A percentile compares a stretch with the other conserved stretches of the same genome.
Conservation (phyloP, 208 protist genomes). For the Wallacemonas rigidus region DNA sequence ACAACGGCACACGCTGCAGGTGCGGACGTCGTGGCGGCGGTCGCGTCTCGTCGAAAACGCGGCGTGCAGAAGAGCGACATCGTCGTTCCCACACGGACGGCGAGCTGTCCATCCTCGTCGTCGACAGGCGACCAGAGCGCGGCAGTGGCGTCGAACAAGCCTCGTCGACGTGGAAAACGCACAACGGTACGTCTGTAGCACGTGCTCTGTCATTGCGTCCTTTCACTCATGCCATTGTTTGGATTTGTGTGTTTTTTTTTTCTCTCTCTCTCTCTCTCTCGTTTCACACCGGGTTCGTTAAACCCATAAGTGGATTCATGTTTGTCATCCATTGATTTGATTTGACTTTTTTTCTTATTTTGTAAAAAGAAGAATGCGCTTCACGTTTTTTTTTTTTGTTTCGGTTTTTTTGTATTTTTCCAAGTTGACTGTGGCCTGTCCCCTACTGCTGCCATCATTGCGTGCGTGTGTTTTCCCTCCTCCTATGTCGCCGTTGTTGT, state of each 20-base stretch:
- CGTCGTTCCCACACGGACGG: too few species aligned
- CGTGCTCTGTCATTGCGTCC: background rate
- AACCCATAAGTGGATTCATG: slow-evolving; percentile 18
- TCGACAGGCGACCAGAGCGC: too few species aligned
- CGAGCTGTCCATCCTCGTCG: too few species aligned
- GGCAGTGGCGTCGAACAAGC: background rate
- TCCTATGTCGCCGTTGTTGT: background rate
- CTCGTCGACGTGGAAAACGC: slow-evolving; percentile 6
- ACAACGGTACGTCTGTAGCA: slow-evolving; percentile 3
- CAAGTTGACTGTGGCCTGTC: too few species aligned
- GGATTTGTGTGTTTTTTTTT: slow-evolving; percentile 7
- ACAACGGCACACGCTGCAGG: too few species aligned
- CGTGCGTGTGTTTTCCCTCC: slow-evolving; percentile 1
- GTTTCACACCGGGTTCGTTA: slow-evolving; percentile 1
- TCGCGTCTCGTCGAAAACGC: too few species aligned
- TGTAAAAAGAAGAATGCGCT: slow-evolving; percentile 8
- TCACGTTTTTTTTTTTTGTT: slow-evolving; percentile 20
- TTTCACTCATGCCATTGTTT: background rate
- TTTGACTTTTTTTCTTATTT: background rate
- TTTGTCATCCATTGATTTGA: background rate
- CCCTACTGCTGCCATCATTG: background rate
- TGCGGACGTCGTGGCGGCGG: too few species aligned
- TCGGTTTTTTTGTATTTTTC: background rate
- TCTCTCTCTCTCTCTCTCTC: slow-evolving; percentile 13
- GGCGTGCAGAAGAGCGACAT: too few species aligned